Conservation (phyloP, 345 rosid species). For the Populus davidiana region DNA sequence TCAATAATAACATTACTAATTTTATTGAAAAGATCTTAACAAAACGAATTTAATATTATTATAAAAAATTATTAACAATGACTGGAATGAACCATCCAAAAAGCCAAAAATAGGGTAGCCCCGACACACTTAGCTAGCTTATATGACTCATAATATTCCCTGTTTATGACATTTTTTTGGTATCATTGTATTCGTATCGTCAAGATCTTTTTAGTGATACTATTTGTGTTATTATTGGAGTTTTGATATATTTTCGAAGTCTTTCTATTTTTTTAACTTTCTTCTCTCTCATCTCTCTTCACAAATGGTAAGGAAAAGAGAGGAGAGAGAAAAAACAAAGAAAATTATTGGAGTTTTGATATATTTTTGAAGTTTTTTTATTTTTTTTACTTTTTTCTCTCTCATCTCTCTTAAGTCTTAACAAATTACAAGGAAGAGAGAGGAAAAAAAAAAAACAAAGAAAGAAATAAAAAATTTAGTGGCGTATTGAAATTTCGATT, state of each 20-base stretch:
- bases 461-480: no score
- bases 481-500: accelerated
- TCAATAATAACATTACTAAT: accelerated
- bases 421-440: no score
- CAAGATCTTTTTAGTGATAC: no score
- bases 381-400: no score
- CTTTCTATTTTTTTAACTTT: no score
- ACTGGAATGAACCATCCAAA: accelerated
- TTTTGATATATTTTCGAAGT: accelerated
- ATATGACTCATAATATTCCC: accelerated
- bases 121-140: accelerated
- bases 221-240: no score
- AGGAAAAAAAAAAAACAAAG: no score
- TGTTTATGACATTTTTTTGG: accelerated
- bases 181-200: accelerated
- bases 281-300: no score
- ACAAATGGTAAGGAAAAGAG: no score
- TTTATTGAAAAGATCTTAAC: accelerated
- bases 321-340: no score
- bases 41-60: accelerated
- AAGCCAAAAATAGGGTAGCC: accelerated
- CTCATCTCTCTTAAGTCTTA: no score
- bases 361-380: accelerated
- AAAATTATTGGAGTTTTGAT: accelerated
- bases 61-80: accelerated